Percentiles rank a stretch among this genome's conserved stretches.
phyloP scores from a whole-genome alignment of 2,329 filamentous ascomycete species.

The Fusarium anthophilum region DNA sequence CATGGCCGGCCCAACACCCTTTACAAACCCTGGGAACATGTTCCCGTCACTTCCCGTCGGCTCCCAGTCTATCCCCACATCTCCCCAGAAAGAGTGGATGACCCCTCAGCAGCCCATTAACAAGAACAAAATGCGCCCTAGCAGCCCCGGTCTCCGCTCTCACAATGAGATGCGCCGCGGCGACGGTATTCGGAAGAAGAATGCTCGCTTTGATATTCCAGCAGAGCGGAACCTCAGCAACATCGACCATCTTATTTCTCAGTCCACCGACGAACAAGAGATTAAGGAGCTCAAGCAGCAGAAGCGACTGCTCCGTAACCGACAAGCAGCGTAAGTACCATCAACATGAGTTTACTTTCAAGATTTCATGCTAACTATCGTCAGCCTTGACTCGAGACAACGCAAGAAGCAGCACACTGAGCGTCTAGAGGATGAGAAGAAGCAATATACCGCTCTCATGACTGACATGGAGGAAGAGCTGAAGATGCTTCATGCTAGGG shows the following conservation, averaged over 20 bases:
- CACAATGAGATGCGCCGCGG: constrained; percentile 81
- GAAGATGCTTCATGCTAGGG: constrained; percentile 70
- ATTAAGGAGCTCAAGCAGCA: constrained; percentile 99
- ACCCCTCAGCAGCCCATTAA: constrained; percentile 58
- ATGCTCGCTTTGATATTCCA: constrained; percentile 96
- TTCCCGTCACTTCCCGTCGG: constrained; percentile 62
- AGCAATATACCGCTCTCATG: constrained; percentile 82
- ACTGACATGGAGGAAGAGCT: constrained; percentile 82
- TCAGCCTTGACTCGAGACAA: constrained; percentile 91
- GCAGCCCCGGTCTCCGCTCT: constrained; percentile 75
- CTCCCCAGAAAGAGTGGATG: constrained; percentile 69
- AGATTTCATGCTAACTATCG: constrained; percentile 23
- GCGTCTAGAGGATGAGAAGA: constrained; percentile 96
- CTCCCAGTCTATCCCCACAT: constrained; percentile 62
- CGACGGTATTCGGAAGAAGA: constrained; percentile 98
- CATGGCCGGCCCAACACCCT: constrained; percentile 64
- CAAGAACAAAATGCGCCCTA: constrained; percentile 69
- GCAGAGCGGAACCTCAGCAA: constrained; percentile 92
- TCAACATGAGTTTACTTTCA: not conserved
- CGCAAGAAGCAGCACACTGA: constrained; percentile 99
- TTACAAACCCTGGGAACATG: constrained; percentile 63
- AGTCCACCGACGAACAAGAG: constrained; percentile 89
- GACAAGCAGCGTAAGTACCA: constrained; percentile 87
- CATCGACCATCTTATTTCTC: constrained; percentile 91
- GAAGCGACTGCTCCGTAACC: constrained; percentile 92